phyloP scores from a whole-genome alignment of 2,329 filamentous ascomycete species.

The Phymatotrichopsis omnivora region DNA sequence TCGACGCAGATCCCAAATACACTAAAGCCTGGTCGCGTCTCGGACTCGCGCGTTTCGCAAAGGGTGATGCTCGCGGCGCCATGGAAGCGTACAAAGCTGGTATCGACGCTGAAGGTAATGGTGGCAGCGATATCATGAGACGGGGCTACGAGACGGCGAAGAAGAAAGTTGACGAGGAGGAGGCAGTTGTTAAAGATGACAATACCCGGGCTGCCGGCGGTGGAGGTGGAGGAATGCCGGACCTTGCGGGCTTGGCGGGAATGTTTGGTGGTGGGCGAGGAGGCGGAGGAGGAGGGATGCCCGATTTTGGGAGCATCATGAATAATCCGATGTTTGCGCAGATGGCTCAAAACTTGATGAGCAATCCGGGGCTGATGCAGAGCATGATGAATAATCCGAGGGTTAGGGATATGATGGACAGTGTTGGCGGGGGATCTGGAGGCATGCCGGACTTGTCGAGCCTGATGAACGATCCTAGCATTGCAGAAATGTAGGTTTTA shows the following conservation, averaged over 20 bases:
- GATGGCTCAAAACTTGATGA: constrained; percentile 97
- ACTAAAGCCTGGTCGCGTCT: constrained; percentile 95
- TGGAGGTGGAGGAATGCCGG: constrained; percentile 56
- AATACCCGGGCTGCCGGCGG: constrained; percentile 43
- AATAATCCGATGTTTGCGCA: constrained; percentile 95
- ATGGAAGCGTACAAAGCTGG: constrained; percentile 93
- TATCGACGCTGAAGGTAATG: constrained; percentile 87
- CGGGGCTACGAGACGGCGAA: constrained; percentile 92
- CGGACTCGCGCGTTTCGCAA: constrained; percentile 80
- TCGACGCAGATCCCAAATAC: constrained; percentile 79
- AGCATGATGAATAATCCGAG: constrained; percentile 92
- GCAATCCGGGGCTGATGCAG: constrained; percentile 82
- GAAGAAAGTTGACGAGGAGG: constrained; percentile 72
- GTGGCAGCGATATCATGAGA: constrained; percentile 94
- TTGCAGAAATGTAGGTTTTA: constrained; percentile 78
- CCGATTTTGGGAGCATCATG: constrained; percentile 79
- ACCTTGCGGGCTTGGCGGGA: constrained; percentile 58
- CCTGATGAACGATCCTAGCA: constrained; percentile 84
- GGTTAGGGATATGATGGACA: constrained; percentile 73
- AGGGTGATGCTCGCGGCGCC: constrained; percentile 79
- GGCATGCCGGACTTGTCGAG: constrained; percentile 71
- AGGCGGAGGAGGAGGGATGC: constrained; percentile 67
- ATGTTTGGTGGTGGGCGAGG: constrained; percentile 55
- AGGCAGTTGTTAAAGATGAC: constrained; percentile 42
- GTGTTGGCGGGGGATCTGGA: constrained; percentile 36